Evolutionary conservation across 257 asterid genomes (phyloP).

Genomic region (Solanum gandarillasii): DNA sequence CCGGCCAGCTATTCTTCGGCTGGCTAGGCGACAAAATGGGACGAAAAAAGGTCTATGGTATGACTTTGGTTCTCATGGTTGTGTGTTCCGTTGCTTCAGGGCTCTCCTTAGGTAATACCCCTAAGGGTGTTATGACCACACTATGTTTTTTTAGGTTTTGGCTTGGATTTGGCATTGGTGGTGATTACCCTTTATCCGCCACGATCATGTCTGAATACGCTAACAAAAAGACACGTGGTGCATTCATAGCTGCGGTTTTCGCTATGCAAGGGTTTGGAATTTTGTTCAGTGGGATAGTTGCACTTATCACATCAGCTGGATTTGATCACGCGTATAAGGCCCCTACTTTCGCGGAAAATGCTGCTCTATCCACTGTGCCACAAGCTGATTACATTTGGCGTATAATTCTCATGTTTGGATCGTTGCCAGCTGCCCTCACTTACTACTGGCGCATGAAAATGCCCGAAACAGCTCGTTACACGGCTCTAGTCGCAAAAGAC

Average conservation of each 20-base stretch:
- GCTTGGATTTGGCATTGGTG: slow-evolving; percentile 11
- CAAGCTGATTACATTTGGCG: slow-evolving; percentile 19
- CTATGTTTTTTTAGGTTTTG: slow-evolving; percentile 20
- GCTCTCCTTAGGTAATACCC: slow-evolving; percentile 10
- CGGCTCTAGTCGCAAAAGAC: slow-evolving; percentile 12
- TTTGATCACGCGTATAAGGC: neutral
- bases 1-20: slow-evolving; percentile 7
- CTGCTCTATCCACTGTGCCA: slow-evolving; percentile 4
- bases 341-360: neutral
- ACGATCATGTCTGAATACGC: neutral
- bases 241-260: slow-evolving; percentile 14
- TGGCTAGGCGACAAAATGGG: slow-evolving; percentile 13
- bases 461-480: slow-evolving; percentile 21
- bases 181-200: neutral
- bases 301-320: neutral
- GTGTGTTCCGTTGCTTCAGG: slow-evolving; percentile 14
- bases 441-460: slow-evolving; percentile 18
- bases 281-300: slow-evolving; percentile 6
- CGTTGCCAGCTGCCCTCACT: slow-evolving; percentile 9
- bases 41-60: slow-evolving; percentile 16
- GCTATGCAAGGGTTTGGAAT: slow-evolving; percentile 25
- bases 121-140: slow-evolving; percentile 11
- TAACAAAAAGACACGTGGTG: slow-evolving; percentile 1
- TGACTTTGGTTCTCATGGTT: slow-evolving; percentile 13
- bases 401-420: slow-evolving; percentile 14